These are phyloP conservation scores for Petunia axillaris DNA, from an alignment of 257 asterid species.

Conservation along the genomic window DNA sequence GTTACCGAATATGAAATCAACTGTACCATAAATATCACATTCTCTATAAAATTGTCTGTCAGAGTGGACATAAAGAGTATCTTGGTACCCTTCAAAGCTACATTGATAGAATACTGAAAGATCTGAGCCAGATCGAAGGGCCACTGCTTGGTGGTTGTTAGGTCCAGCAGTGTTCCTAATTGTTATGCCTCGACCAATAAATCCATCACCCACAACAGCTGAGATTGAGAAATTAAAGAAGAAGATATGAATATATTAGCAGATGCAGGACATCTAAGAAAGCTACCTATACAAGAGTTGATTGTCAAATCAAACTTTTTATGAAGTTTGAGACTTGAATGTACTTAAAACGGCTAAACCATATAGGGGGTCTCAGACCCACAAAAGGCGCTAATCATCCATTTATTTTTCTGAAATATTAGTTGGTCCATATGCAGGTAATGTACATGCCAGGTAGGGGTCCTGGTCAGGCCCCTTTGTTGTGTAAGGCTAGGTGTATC, in stretches of 20 bases:
- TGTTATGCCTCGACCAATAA: constrained; percentile 74
- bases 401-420: too few relatives aligned
- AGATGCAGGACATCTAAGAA: not conserved
- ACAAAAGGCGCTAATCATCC: not conserved
- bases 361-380: not conserved
- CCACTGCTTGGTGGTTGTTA: constrained; percentile 78
- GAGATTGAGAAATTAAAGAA: not conserved
- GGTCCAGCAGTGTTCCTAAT: constrained; percentile 85
- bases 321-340: not conserved
- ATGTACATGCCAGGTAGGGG: too few relatives aligned
- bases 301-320: constrained; percentile 7
- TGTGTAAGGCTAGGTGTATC: too few relatives aligned
- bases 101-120: constrained; percentile 73
- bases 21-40: constrained; percentile 82
- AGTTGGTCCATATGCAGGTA: too few relatives aligned
- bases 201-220: constrained; percentile 75
- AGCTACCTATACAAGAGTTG: not conserved
- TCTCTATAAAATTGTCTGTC: constrained; percentile 70
- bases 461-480: too few relatives aligned
- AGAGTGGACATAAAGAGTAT: constrained; percentile 75
- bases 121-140: constrained; percentile 80
- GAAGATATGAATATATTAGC: not conserved
- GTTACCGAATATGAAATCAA: constrained; percentile 86
- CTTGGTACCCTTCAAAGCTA: constrained; percentile 91
- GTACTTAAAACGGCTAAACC: not conserved